Percentiles rank a stretch among this genome's conserved stretches.
Evolutionary conservation across 371 early-diverging fungal species (phyloP).

Genomic region (Rhizopus delemar): DNA sequence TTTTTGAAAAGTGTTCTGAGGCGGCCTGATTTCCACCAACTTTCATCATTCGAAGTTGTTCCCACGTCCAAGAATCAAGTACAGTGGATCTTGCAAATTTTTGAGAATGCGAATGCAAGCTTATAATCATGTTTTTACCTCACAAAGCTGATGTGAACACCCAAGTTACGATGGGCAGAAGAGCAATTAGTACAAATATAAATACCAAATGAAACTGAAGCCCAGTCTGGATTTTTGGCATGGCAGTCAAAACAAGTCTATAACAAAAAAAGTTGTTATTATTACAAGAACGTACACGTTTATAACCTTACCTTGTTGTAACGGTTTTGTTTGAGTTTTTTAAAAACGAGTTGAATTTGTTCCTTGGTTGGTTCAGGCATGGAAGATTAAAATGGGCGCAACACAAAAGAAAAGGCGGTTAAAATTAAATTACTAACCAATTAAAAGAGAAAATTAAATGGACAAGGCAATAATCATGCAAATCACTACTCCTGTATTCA

Average conservation of each 20-base stretch:
- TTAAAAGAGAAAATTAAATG: not conserved
- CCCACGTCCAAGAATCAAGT: conserved; percentile 92
- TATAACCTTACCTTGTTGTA: conserved; percentile 74
- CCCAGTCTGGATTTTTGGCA: conserved; percentile 96
- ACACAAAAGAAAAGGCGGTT: not conserved
- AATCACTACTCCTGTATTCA: not conserved
- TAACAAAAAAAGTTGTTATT: not conserved
- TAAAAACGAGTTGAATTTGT: conserved; percentile 79
- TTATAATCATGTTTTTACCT: conserved; percentile 56
- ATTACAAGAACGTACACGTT: not conserved
- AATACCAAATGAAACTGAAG: conserved; percentile 94
- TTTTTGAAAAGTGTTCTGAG: conserved; percentile 77
- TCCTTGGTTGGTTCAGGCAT: conserved; percentile 72
- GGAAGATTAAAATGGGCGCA: not conserved
- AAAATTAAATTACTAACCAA: too few species aligned
- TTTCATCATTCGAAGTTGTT: conserved; percentile 94
- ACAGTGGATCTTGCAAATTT: conserved; percentile 68
- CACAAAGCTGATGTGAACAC: conserved; percentile 96
- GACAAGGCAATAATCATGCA: not conserved
- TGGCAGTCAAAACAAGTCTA: conserved; percentile 97
- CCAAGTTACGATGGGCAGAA: conserved; percentile 91
- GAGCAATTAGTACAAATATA: conserved; percentile 99
- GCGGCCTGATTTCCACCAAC: conserved; percentile 83
- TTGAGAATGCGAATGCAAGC: not conserved
- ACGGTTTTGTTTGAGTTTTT: conserved; percentile 72